Evolutionary conservation across 1,284 basidiomycete species (phyloP).

Genomic region (Cystobasidiaceae sp.): DNA sequence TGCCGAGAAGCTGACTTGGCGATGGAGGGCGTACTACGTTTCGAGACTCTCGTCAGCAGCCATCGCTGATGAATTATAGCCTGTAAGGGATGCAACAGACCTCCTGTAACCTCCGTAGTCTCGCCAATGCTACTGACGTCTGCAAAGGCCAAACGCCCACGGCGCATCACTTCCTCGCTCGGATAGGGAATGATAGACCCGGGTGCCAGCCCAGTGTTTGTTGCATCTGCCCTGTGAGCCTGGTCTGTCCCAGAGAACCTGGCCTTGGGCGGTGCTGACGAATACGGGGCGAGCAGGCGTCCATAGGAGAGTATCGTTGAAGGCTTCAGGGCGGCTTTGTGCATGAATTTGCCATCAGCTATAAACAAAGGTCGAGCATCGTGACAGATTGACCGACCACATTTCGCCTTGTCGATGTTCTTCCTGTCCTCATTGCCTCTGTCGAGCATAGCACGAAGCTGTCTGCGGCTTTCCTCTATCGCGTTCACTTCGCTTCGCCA

Average conservation of each 20-base stretch:
- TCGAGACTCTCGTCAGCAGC: background rate
- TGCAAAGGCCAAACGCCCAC: slow-evolving; percentile 41
- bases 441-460: too few species aligned
- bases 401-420: slow-evolving; percentile 7
- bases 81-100: slow-evolving; percentile 20
- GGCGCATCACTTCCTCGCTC: slow-evolving; percentile 41
- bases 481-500: slow-evolving; percentile 19
- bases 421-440: slow-evolving; percentile 16
- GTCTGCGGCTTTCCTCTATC: slow-evolving; percentile 4
- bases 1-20: background rate
- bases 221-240: background rate
- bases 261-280: slow-evolving; percentile 39
- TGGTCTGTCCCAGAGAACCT: background rate
- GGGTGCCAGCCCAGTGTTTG: slow-evolving; percentile 31
- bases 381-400: background rate
- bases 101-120: slow-evolving; percentile 37
- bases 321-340: slow-evolving; percentile 30
- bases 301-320: slow-evolving; percentile 39
- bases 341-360: background rate
- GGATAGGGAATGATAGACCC: slow-evolving; percentile 43
- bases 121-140: slow-evolving; percentile 36
- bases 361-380: background rate
- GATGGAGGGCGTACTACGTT: background rate
- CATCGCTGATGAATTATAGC: background rate
- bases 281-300: slow-evolving; percentile 41